These are phyloP conservation scores for Cardiospermum halicacabum DNA, from an alignment of 345 rosid species.

Conservation along the genomic window DNA sequence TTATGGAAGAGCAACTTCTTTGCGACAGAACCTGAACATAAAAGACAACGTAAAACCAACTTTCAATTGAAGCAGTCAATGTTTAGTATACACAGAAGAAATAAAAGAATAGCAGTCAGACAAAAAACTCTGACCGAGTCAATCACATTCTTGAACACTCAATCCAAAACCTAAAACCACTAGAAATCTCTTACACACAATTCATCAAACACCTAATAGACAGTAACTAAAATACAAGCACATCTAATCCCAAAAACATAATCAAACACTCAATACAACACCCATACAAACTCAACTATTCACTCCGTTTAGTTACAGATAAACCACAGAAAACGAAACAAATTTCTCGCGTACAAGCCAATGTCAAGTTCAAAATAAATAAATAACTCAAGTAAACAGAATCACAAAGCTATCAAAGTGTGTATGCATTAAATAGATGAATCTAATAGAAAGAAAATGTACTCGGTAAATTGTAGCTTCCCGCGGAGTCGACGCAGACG, in stretches of 20 bases:
- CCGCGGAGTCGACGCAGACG: conserved; percentile 33
- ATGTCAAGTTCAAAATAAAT: too few relatives aligned
- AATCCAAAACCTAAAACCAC: not conserved
- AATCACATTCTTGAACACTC: not conserved
- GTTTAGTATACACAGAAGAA: not conserved
- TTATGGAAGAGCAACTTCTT: conserved; percentile 40
- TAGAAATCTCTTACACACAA: conserved; percentile 13
- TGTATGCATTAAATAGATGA: not conserved
- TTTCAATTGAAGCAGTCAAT: not conserved
- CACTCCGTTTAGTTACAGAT: not conserved
- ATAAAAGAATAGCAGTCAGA: not conserved
- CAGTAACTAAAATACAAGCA: not conserved
- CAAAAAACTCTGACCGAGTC: not conserved
- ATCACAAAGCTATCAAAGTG: too few relatives aligned
- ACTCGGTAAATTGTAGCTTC: conserved; percentile 59
- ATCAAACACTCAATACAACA: not conserved
- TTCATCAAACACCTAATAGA: conserved; percentile 38
- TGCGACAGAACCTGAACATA: conserved; percentile 49
- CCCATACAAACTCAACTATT: not conserved
- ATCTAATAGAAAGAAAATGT: conserved; percentile 11
- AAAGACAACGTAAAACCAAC: conserved; percentile 10
- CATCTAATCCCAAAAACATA: not conserved
- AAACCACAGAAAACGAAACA: not conserved
- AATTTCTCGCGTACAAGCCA: too few relatives aligned
- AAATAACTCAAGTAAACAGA: too few relatives aligned